These are phyloP conservation scores for Aspergillus baeticus DNA, from an alignment of 495 filamentous ascomycete genomes.

Conservation along the genomic window DNA sequence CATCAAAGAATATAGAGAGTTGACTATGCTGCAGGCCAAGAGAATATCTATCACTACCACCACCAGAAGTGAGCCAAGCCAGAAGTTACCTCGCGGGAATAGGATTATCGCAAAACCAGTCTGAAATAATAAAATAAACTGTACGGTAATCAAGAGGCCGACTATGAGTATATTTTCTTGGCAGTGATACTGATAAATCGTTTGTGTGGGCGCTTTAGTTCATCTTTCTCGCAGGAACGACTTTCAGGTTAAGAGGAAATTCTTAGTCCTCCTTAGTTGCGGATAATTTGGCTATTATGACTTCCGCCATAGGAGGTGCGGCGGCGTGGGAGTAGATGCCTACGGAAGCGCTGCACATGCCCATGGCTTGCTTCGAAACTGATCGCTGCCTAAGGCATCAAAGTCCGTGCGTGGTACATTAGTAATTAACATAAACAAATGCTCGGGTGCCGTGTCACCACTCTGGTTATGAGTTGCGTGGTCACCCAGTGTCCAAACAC, in stretches of 20 bases:
- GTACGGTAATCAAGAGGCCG: too few species aligned
- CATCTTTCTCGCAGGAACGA: background rate
- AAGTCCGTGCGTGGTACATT: background rate
- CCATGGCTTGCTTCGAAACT: background rate
- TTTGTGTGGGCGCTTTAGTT: background rate
- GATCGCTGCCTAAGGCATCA: background rate
- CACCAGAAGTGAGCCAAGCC: too few species aligned
- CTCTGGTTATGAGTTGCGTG: background rate
- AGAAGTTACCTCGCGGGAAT: too few species aligned
- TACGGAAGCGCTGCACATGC: background rate
- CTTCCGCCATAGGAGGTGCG: background rate
- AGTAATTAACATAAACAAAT: background rate
- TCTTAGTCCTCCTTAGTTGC: background rate
- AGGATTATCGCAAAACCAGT: too few species aligned
- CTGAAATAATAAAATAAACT: too few species aligned
- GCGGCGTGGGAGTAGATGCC: background rate
- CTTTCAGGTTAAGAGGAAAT: background rate
- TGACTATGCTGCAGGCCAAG: too few species aligned
- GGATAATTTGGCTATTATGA: background rate
- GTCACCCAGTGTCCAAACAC: background rate
- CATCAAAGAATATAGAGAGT: background rate
- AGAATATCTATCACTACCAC: too few species aligned
- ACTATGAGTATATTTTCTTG: too few species aligned
- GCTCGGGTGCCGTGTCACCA: background rate
- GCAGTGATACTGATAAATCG: background rate